Evolutionary conservation across 345 rosid genomes (phyloP).

Genomic region (Eucalyptus regnans): DNA sequence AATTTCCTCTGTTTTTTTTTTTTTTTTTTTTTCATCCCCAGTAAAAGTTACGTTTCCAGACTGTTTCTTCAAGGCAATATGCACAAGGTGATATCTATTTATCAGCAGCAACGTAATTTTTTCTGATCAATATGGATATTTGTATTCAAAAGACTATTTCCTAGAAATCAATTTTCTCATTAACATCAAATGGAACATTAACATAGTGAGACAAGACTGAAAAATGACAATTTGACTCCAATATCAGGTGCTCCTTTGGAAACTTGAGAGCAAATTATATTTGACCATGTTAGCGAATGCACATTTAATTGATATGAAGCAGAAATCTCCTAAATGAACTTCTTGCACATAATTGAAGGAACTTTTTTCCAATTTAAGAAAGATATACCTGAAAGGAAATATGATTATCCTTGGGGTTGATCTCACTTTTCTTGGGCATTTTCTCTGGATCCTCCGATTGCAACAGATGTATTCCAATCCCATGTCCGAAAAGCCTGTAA

Average conservation of each 20-base stretch:
- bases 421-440: slow-evolving; percentile 42
- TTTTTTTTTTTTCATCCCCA: not conserved
- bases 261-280: not conserved
- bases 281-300: not conserved
- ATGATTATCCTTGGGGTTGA: slow-evolving; percentile 86
- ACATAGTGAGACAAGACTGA: not conserved
- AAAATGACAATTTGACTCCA: not conserved
- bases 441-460: slow-evolving; percentile 60
- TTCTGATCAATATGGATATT: not conserved
- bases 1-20: not conserved
- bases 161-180: not conserved
- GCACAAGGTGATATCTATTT: not conserved
- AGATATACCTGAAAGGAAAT: slow-evolving; percentile 68
- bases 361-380: not conserved
- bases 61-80: not conserved
- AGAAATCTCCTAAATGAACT: not conserved
- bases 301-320: not conserved
- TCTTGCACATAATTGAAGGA: not conserved
- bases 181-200: not conserved
- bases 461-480: slow-evolving; percentile 68
- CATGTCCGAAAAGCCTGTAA: slow-evolving; percentile 61
- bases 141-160: not conserved
- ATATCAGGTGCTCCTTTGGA: not conserved
- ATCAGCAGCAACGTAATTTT: not conserved
- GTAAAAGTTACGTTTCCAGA: not conserved